phyloP scores from a whole-genome alignment of 257 asterid species.

The Linderniella brevidens region DNA sequence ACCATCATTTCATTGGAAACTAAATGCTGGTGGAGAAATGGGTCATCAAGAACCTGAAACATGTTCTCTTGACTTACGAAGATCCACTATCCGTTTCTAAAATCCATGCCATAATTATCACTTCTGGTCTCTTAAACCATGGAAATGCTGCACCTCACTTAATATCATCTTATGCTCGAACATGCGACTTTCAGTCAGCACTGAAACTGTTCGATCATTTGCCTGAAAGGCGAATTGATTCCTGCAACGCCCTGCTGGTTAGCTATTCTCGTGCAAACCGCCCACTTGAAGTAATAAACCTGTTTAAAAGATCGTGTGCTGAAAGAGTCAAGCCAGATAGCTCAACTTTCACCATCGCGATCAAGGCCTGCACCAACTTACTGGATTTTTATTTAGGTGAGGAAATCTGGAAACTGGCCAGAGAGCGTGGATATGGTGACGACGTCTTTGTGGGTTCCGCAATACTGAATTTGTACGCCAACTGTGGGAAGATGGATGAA shows the following conservation, averaged over 20 bases:
- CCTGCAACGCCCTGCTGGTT: constrained; percentile 61
- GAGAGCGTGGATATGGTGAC: constrained; percentile 32
- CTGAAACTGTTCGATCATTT: constrained; percentile 44
- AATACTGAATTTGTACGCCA: constrained; percentile 36
- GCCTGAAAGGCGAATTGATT: constrained; percentile 30
- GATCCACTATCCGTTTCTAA: constrained; percentile 27
- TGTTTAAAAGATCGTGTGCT: constrained; percentile 25
- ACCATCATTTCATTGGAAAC: too few species aligned
- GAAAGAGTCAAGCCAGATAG: constrained; percentile 50
- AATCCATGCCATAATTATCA: constrained; percentile 32
- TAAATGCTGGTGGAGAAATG: constrained; percentile 30
- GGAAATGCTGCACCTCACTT: constrained; percentile 24
- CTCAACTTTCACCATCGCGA: constrained; percentile 62
- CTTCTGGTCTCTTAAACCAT: constrained; percentile 29
- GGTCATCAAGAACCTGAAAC: constrained; percentile 20
- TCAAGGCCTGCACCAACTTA: constrained; percentile 55
- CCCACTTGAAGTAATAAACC: constrained; percentile 20
- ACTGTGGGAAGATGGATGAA: constrained; percentile 45
- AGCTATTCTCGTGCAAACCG: constrained; percentile 27
- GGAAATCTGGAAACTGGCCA: constrained; percentile 31
- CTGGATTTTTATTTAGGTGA: constrained; percentile 38
- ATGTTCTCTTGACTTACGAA: constrained; percentile 20
- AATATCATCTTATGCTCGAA: constrained; percentile 28
- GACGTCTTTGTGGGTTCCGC: constrained; percentile 68
- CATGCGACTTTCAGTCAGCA: constrained; percentile 23